Evolutionary conservation across 441 rosid genomes (phyloP).

Genomic region (Corymbia calophylla): DNA sequence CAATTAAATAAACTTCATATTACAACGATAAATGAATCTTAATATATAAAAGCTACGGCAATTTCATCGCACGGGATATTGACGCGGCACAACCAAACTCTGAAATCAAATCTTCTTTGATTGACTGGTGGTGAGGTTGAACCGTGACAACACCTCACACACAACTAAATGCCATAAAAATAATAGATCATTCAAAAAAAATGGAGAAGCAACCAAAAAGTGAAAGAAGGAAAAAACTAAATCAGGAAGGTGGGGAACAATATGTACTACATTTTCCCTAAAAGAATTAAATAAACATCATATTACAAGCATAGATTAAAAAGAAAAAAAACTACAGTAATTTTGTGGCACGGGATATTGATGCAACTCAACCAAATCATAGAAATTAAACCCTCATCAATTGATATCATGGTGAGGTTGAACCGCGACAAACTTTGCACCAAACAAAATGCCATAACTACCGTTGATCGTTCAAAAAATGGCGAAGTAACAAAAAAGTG

Average conservation of each 20-base stretch:
- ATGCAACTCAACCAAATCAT: too few species aligned
- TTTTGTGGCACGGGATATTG: too few species aligned
- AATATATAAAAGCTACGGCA: background rate
- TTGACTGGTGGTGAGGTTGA: background rate
- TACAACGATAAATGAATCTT: too few species aligned
- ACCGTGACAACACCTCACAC: background rate
- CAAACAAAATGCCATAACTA: too few species aligned
- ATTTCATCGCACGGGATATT: background rate
- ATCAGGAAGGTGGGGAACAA: background rate
- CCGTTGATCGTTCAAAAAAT: too few species aligned
- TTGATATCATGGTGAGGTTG: too few species aligned
- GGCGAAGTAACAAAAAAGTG: background rate
- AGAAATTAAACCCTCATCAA: too few species aligned
- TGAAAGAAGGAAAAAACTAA: background rate
- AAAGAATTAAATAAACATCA: too few species aligned
- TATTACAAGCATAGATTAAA: too few species aligned
- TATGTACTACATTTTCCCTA: background rate
- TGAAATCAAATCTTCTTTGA: background rate
- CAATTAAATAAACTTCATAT: background rate
- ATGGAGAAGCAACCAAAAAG: background rate
- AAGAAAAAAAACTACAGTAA: too few species aligned
- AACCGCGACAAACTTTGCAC: too few species aligned
- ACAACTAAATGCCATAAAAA: background rate
- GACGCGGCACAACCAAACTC: background rate
- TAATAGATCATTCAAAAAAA: background rate